Base-by-base conservation (phyloP, 202 grass and related monocot species). In the Tripidium arundinaceum region DNA sequence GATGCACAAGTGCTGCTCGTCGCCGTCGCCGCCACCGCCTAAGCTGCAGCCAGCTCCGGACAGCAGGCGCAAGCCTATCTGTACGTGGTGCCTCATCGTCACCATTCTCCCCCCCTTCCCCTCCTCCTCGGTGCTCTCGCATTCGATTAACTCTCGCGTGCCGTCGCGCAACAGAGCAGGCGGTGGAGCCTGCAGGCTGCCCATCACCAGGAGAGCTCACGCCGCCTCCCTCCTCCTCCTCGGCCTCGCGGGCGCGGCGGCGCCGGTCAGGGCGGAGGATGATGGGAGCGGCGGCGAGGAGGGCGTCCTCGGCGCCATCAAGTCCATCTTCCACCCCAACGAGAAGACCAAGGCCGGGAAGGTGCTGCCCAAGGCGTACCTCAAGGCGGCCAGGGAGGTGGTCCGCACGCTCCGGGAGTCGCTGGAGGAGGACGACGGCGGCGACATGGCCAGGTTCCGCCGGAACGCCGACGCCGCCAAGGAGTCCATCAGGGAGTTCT, bases 321-420 rank as follows among this genome's bases (percentile, higher is more conserved):
- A 88, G 79, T 89, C 90, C 18, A 78, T 93, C 68, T 95, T 99
- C 33, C 92, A 99, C 78, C 86, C 90, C 21, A 87, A 91, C 65
- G 96, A 93, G 78, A 91, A 89, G 81, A 93, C 96, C 66, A 95
- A 90, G 83, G 78, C 73, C 14, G 96, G 96, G 13, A 98, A 93
- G 65, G 75, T 90, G 68, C 74, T 95, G 61, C 92, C 92, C 58
- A 95, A 93, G 88, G 90, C 84, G 19, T 99, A 95, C 86, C 80
- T 98, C 42, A 95, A 95, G 86, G 79, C 86, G 60, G 90, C 88
- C 25, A 93, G 90, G 89, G 90, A 93, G 72, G 92, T 98, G 41
- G 90, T 98, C 68, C 87, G 90, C 79, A 98, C 88, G 63, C 90
- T 98, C 34, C 85, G 92, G 59, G 96, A 95, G 66, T 99, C 96